phyloP scores from a whole-genome alignment of 257 asterid species.

The Solanum etuberosum region DNA sequence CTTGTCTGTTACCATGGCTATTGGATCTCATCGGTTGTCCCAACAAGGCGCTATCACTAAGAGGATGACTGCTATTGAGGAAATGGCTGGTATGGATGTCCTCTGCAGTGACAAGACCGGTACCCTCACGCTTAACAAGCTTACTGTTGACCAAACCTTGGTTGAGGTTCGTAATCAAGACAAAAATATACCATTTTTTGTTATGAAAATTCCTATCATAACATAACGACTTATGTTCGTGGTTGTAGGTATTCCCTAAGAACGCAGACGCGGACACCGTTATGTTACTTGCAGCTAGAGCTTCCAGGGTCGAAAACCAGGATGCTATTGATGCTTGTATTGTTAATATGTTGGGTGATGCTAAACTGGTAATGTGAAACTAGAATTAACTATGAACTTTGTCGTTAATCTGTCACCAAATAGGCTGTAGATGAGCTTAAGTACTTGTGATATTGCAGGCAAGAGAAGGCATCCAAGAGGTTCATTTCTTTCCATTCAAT shows the following conservation, averaged over 20 bases:
- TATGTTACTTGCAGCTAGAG: slow-evolving; percentile 56
- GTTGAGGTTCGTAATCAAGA: slow-evolving; percentile 34
- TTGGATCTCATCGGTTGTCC: slow-evolving; percentile 80
- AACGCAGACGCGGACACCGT: slow-evolving; percentile 39
- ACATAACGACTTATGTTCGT: slow-evolving; percentile 10
- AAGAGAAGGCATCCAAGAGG: slow-evolving; percentile 66
- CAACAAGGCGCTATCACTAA: slow-evolving; percentile 95
- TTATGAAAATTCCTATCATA: slow-evolving; percentile 50
- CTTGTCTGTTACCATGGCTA: slow-evolving; percentile 91
- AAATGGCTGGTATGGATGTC: slow-evolving; percentile 95
- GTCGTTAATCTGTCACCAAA: not conserved
- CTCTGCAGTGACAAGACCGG: slow-evolving; percentile 95
- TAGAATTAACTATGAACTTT: no score
- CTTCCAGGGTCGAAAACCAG: slow-evolving; percentile 81
- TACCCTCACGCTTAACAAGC: slow-evolving; percentile 86
- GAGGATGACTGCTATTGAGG: slow-evolving; percentile 98
- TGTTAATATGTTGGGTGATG: slow-evolving; percentile 63
- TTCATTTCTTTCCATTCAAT: slow-evolving; percentile 82
- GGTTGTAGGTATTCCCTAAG: slow-evolving; percentile 32
- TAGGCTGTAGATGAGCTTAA: slow-evolving; percentile 3
- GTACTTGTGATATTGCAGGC: slow-evolving; percentile 58
- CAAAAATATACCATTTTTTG: not conserved
- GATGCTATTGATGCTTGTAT: slow-evolving; percentile 89
- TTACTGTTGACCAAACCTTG: slow-evolving; percentile 55
- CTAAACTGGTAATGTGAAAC: slow-evolving; percentile 43